Base-by-base conservation (phyloP, 305 asterid species). In the Fraxinus latifolia region DNA sequence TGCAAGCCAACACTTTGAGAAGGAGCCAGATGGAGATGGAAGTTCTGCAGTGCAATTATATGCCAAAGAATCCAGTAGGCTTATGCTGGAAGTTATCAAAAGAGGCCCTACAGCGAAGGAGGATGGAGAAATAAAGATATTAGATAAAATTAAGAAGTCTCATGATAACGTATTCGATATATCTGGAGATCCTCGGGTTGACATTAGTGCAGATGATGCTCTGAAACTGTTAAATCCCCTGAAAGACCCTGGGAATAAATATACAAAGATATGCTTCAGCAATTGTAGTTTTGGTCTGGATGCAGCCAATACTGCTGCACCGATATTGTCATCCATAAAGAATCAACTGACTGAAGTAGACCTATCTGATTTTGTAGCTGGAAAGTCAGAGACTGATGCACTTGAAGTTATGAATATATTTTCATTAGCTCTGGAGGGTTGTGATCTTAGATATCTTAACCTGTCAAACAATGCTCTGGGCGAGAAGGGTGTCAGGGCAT, bases 41-140 rank as follows among this genome's bases (percentile, higher is more conserved):
- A 93, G 92, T 87, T 94, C 97, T 3, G 93, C 97, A 0, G 93
- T 95, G 84, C 97, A 92, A 82, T 83, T 95, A 29, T 92, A 95
- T 87, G 99, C 98, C 62, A 95, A 94, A 86, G 99, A 94, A 85
- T 90, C 97, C 67, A 94, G 99, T 83, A 93, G 91, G 88, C 96
- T 92, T 72, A 94, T 95, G 98, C 87, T 95, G 81, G 99, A 94
- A 19, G 96, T 91, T 77, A 82, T 93, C 84, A 95, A 91, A 84
- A 92, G 95, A 76, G 97, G 97, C 58, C 97, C 98, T 50, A 82
- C 44, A 79, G 32, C 82, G n/a, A 89, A 88, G 87, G 87, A 81
- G 25, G 91, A 86, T n/a, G 88, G 81, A 84, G 91, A 89, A 47
- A 86, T 81, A 83, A 77, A 86, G 34, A 80, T 86, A 72, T 34